Base-by-base conservation (phyloP, 345 rosid genomes). In the Gynandropsis gynandra region DNA sequence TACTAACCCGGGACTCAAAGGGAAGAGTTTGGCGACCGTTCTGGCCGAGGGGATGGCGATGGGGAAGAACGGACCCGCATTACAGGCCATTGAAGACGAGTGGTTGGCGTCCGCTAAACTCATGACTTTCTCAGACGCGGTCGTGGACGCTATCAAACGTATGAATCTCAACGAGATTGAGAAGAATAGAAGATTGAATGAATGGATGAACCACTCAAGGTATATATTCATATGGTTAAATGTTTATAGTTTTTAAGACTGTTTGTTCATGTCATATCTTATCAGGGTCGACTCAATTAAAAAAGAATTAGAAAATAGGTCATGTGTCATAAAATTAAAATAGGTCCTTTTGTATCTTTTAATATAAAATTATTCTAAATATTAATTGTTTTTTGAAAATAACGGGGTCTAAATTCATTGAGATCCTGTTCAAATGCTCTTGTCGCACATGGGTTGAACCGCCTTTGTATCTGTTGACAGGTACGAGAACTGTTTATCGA, bases 21-120 rank as follows among this genome's bases (percentile, higher is more conserved):
- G 97, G 8, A 75, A 72, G 69, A 70, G 72, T 56, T 66, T 85
- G 65, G 88, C 99, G 42, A 48, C 69, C 3, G 62, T 83, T 49
- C 59, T 93, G 47, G 80, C 89, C 0, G 83, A 78, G 58, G 99
- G 72, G 21, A 88, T 85, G 97, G 68, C 85, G 1, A 67, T 63
- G 8, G 87, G 92, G 10, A 93, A 83, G 72, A 74, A 67, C 1
- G 97, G 97, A 43, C 73, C 76, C 0, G 80, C 83, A 14, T 83
- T 85, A 57, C 95, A 93, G 59, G 75, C 85, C 18, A 42, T 85
- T 34, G 95, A 93, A 70, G 89, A 93, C 58, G 80, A 81, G 10
- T 93, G 95, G 97, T 49, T 88, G 1, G 74, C 80, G 21, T 65
- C 63, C 52, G 94, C 99, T 9, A 62, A 74, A n/a, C 77, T 85